These are phyloP conservation scores for Besnoitia besnoiti DNA, from an alignment of 169 alveolate species.

Conservation along the genomic window DNA sequence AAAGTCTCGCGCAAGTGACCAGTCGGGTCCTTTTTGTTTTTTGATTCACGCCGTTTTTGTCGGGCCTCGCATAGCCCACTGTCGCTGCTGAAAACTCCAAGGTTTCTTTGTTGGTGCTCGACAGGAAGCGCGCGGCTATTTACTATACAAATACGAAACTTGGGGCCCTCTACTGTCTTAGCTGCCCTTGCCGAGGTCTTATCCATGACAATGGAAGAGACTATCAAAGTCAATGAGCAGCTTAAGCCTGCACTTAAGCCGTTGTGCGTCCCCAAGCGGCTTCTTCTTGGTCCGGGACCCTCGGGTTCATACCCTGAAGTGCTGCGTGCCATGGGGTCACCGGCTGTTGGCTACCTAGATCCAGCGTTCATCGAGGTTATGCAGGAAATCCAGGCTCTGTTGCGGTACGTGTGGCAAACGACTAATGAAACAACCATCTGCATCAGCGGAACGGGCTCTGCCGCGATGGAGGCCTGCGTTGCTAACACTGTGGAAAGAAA, in stretches of 20 bases:
- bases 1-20: no score
- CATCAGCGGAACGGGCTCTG: slow-evolving; percentile 70
- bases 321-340: slow-evolving; percentile 52
- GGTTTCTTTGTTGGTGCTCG: no score
- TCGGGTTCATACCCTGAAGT: slow-evolving; percentile 60
- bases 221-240: slow-evolving; percentile 12
- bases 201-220: not conserved
- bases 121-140: no score
- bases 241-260: not conserved
- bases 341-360: slow-evolving; percentile 68
- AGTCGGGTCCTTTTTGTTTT: no score
- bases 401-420: slow-evolving; percentile 69
- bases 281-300: slow-evolving; percentile 70
- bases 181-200: no score
- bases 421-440: slow-evolving; percentile 7
- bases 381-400: slow-evolving; percentile 62
- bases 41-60: no score
- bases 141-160: no score
- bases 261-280: slow-evolving; percentile 31
- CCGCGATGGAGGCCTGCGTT: slow-evolving; percentile 72
- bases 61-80: no score
- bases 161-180: no score
- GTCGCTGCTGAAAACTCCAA: no score
- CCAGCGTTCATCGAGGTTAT: slow-evolving; percentile 49
- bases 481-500: slow-evolving; percentile 57